Conservation (phyloP, 352 stramenopile genomes). For the Globisporangium megalacanthum region DNA sequence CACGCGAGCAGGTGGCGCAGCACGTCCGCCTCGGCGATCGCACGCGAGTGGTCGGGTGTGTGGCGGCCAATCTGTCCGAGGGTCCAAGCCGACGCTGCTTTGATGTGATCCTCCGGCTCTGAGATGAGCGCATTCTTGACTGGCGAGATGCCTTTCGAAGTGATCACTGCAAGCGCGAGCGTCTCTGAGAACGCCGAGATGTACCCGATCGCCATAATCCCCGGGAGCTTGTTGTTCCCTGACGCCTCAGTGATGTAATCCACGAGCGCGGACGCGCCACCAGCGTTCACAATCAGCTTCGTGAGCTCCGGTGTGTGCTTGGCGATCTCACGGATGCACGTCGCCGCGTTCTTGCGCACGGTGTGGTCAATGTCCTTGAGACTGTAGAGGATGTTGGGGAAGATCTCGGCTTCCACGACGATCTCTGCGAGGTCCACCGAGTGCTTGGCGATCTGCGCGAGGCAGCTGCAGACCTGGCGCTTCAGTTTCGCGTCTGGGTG, state of each 20-base stretch:
- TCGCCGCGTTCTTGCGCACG: conserved; percentile 95
- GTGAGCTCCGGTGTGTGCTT: conserved; percentile 95
- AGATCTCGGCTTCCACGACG: conserved; percentile 95
- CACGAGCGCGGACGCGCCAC: conserved; percentile 91
- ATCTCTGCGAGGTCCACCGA: conserved; percentile 94
- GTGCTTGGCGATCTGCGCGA: conserved; percentile 95
- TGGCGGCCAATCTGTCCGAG: conserved; percentile 93
- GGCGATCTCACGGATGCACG: conserved; percentile 92
- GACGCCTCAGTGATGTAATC: conserved; percentile 90
- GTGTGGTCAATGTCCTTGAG: conserved; percentile 93
- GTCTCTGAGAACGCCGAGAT: conserved; percentile 95
- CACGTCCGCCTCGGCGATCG: conserved; percentile 91
- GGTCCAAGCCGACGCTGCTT: conserved; percentile 93
- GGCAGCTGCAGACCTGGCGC: conserved; percentile 84
- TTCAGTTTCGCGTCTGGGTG: conserved; percentile 95
- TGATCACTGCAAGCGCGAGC: conserved; percentile 92
- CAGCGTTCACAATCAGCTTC: conserved; percentile 94
- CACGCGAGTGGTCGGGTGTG: conserved; percentile 90
- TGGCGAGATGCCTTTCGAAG: conserved; percentile 89
- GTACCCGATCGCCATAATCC: conserved; percentile 95
- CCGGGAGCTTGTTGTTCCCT: conserved; percentile 91
- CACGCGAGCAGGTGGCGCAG: conserved; percentile 91
- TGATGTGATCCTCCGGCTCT: conserved; percentile 95
- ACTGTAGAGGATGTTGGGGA: conserved; percentile 94
- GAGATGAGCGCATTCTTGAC: conserved; percentile 92